These are phyloP conservation scores for Syzygium syzygioides DNA, from an alignment of 441 rosid species.

Conservation along the genomic window DNA sequence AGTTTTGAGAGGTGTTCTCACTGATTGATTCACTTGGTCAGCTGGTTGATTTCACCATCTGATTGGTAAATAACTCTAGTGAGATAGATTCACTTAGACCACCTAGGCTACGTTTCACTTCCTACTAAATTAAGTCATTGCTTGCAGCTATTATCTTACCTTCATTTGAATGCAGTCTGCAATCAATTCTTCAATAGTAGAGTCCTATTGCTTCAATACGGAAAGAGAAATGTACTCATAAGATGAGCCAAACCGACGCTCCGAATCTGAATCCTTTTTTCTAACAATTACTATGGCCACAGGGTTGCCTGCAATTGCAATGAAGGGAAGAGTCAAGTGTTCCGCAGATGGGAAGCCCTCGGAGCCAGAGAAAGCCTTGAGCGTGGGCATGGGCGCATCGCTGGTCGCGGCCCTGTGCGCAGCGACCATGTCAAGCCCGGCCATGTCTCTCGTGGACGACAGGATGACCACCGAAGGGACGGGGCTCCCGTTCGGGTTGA, in stretches of 20 bases:
- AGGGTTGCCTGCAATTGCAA: conserved; percentile 57
- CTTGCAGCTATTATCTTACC: background rate
- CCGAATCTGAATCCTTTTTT: background rate
- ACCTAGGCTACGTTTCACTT: background rate
- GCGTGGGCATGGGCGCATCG: conserved; percentile 36
- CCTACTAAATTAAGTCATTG: background rate
- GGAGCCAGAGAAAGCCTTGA: conserved; percentile 15
- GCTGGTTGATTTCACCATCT: background rate
- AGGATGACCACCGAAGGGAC: conserved; percentile 88
- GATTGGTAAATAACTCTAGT: background rate
- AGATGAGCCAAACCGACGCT: background rate
- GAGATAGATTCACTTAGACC: background rate
- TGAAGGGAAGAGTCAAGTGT: conserved; percentile 57
- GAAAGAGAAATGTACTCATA: background rate
- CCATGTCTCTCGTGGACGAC: conserved; percentile 76
- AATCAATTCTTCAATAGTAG: background rate
- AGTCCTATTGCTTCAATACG: background rate
- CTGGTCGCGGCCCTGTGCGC: conserved; percentile 47
- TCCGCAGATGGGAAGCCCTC: conserved; percentile 31
- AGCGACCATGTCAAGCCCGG: conserved; percentile 47
- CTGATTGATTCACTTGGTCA: background rate
- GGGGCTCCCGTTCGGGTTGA: conserved; percentile 79
- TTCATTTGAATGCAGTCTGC: background rate
- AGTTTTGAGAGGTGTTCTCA: background rate
- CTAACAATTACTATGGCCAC: background rate